Percentiles rank a stretch among this genome's conserved stretches.
Conservation (phyloP, 1,284 basidiomycete genomes). For the Phenoliferia sp. region DNA sequence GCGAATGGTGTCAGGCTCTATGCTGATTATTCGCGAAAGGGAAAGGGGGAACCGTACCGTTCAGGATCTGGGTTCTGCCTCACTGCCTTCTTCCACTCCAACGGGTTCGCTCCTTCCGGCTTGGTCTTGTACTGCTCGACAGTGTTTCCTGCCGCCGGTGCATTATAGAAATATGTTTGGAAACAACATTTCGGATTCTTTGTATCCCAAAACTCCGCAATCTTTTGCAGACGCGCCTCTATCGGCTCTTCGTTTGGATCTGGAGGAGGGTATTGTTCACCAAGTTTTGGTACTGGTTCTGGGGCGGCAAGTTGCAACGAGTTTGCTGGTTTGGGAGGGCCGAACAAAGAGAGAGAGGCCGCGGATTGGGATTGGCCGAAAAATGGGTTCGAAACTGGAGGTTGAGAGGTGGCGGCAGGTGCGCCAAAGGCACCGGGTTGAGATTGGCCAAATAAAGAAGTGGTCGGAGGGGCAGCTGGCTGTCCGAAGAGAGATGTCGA, state of each 20-base stretch:
- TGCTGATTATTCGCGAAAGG: background rate
- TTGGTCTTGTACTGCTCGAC: slow-evolving; percentile 14
- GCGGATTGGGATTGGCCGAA: slow-evolving; percentile 32
- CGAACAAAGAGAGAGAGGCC: slow-evolving; percentile 25
- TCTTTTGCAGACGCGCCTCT: slow-evolving; percentile 13
- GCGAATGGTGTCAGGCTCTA: background rate
- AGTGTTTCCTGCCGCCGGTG: slow-evolving; percentile 1
- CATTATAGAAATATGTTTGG: slow-evolving; percentile 32
- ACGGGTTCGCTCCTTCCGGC: slow-evolving; percentile 16
- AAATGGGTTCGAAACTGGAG: slow-evolving; percentile 6
- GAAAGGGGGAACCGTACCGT: slow-evolving; percentile 8
- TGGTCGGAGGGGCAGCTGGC: background rate
- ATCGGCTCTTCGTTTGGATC: slow-evolving; percentile 15
- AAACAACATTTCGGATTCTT: slow-evolving; percentile 18
- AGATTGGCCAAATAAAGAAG: slow-evolving; percentile 9
- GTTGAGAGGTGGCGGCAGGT: too few species aligned
- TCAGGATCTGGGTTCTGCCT: slow-evolving; percentile 32
- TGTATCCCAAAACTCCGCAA: slow-evolving; percentile 26
- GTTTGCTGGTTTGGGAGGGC: slow-evolving; percentile 9
- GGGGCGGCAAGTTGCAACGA: background rate
- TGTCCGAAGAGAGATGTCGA: slow-evolving; percentile 7
- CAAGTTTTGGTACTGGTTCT: slow-evolving; percentile 19
- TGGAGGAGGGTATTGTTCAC: slow-evolving; percentile 16
- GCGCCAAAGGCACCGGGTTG: too few species aligned
- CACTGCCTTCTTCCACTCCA: slow-evolving; percentile 22